Evolutionary conservation across 176 grass and related monocot species (phyloP).

Genomic region (Bolboschoenus planiculmis): DNA sequence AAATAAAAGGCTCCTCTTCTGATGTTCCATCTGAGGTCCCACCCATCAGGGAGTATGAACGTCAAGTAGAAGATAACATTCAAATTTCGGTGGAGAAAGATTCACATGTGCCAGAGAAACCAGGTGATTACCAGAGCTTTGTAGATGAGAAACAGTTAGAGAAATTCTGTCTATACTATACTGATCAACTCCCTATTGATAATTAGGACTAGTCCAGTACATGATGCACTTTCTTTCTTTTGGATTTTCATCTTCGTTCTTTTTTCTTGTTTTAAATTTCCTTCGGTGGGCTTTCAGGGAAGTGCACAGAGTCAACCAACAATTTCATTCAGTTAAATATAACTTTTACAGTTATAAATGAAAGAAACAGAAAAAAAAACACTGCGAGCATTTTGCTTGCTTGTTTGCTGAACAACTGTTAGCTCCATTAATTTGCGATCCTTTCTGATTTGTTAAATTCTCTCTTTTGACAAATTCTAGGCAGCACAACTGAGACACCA

Average conservation of each 20-base stretch:
- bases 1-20: conserved; percentile 36
- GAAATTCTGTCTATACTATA: neutral
- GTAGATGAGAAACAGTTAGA: neutral
- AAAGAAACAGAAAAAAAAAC: neutral
- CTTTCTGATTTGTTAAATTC: neutral
- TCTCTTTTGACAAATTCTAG: neutral
- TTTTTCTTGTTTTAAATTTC: neutral
- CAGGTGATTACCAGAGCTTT: neutral
- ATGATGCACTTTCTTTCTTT: neutral
- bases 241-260: neutral
- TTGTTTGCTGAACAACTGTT: neutral
- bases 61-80: neutral
- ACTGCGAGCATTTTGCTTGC: neutral
- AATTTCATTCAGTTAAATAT: neutral
- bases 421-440: neutral
- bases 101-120: neutral
- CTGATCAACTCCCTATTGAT: neutral
- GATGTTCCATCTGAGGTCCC: conserved; percentile 22
- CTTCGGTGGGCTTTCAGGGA: neutral
- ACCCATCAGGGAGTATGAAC: conserved; percentile 26
- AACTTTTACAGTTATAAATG: neutral
- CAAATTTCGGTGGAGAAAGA: neutral
- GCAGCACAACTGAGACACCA: neutral
- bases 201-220: neutral
- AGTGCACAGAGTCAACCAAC: neutral